These are phyloP conservation scores for Fusarium concolor DNA, from an alignment of 2,329 filamentous ascomycete genomes.

Conservation along the genomic window DNA sequence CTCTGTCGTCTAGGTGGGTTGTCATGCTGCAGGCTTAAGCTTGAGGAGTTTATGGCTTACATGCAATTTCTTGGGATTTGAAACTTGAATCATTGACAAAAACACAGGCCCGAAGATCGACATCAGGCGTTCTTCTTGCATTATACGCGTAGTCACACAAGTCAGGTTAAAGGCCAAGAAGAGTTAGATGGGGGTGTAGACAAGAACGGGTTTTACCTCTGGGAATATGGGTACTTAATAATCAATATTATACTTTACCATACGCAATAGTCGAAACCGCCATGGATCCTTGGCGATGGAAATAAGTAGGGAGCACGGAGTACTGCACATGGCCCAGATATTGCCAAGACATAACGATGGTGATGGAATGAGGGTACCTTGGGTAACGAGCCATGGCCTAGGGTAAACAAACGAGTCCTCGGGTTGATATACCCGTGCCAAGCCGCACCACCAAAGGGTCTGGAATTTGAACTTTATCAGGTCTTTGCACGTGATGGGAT, in stretches of 20 bases:
- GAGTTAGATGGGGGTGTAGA: not conserved
- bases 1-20: not conserved
- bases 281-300: slow-evolving; percentile 10
- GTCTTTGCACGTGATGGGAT: slow-evolving; percentile 20
- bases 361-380: slow-evolving; percentile 29
- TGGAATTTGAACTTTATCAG: not conserved
- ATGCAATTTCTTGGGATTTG: slow-evolving; percentile 11
- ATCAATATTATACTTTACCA: not conserved
- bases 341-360: slow-evolving; percentile 12
- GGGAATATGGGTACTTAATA: not conserved
- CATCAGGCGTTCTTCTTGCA: not conserved
- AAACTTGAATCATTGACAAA: slow-evolving; percentile 7
- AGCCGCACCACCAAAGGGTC: not conserved
- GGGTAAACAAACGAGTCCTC: not conserved
- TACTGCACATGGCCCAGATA: not conserved
- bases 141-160: slow-evolving; percentile 2
- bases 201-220: slow-evolving; percentile 3
- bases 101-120: slow-evolving; percentile 3
- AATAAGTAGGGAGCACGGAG: not conserved
- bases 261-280: slow-evolving; percentile 8
- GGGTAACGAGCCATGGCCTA: slow-evolving; percentile 6
- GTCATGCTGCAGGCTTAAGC: not conserved
- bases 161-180: not conserved
- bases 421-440: not conserved
- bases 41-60: slow-evolving; percentile 2